Evolutionary conservation across 1,284 basidiomycete genomes (phyloP).

Genomic region (Puccinia hordei): DNA sequence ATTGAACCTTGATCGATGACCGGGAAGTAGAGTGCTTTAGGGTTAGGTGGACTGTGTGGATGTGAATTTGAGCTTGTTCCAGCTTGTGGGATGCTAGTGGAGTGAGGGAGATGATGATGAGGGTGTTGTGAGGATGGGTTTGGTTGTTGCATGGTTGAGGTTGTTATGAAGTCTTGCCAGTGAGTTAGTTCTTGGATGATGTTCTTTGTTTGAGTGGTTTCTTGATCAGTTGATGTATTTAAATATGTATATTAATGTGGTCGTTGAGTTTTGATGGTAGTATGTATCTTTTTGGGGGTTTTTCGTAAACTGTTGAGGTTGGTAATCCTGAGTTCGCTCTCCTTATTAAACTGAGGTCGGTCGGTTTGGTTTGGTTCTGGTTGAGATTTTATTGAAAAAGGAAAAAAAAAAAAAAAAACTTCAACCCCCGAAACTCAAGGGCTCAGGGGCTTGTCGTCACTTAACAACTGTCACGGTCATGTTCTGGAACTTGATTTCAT

Average conservation of each 20-base stretch:
- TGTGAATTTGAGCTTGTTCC: slow-evolving; percentile 1
- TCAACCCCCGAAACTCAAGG: no score
- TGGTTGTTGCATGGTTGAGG: slow-evolving; percentile 11
- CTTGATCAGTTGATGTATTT: no score
- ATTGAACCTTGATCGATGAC: slow-evolving; percentile 24
- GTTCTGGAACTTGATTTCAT: no score
- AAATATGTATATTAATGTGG: no score
- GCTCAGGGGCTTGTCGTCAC: background rate
- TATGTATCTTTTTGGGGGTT: background rate
- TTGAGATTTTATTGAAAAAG: background rate
- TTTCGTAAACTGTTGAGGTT: background rate
- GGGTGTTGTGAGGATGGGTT: background rate
- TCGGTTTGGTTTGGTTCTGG: no score
- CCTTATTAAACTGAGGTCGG: background rate
- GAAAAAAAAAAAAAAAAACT: background rate
- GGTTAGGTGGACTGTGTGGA: background rate
- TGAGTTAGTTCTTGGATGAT: background rate
- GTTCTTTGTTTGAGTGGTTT: background rate
- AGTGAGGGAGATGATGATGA: background rate
- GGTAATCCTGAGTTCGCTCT: background rate
- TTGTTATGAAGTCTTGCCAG: background rate
- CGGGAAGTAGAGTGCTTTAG: slow-evolving; percentile 37
- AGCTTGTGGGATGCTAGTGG: slow-evolving; percentile 1
- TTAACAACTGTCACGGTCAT: no score
- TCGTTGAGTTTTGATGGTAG: background rate